A percentile compares a stretch with the other conserved stretches of the same genome.
These are phyloP conservation scores for Russula foetens DNA, from an alignment of 768 basidiomycete species.

Conservation along the genomic window DNA sequence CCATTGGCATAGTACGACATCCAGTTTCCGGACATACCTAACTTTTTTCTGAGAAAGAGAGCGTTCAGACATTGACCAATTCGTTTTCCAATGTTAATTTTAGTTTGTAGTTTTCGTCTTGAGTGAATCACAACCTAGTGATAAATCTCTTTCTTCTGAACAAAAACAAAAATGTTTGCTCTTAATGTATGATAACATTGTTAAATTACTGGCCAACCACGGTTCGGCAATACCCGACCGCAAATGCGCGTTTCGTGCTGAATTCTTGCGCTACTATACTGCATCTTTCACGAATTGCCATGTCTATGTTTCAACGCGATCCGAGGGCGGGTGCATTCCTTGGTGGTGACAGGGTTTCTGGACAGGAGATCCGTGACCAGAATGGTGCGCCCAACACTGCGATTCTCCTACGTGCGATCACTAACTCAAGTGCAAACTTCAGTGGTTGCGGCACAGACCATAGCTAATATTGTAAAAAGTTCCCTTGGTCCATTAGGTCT, in stretches of 20 bases:
- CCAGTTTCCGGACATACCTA: too few species aligned
- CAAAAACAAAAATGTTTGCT: too few species aligned
- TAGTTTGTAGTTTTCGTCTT: too few species aligned
- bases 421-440: conserved; percentile 14
- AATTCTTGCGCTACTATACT: neutral
- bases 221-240: conserved; percentile 11
- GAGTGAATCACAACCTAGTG: too few species aligned
- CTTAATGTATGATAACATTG: too few species aligned
- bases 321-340: conserved; percentile 86
- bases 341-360: conserved; percentile 88
- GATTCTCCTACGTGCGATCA: conserved; percentile 4
- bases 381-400: conserved; percentile 54
- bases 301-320: conserved; percentile 81
- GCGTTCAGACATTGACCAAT: too few species aligned
- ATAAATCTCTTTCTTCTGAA: too few species aligned
- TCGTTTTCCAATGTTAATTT: too few species aligned
- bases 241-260: neutral
- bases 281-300: conserved; percentile 8
- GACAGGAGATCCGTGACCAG: conserved; percentile 94
- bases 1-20: too few species aligned
- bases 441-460: conserved; percentile 94
- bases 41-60: too few species aligned
- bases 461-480: conserved; percentile 96
- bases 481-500: conserved; percentile 91
- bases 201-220: too few species aligned